Evolutionary conservation across 2,329 filamentous ascomycete genomes (phyloP).

Genomic region (Clonostachys sp.): DNA sequence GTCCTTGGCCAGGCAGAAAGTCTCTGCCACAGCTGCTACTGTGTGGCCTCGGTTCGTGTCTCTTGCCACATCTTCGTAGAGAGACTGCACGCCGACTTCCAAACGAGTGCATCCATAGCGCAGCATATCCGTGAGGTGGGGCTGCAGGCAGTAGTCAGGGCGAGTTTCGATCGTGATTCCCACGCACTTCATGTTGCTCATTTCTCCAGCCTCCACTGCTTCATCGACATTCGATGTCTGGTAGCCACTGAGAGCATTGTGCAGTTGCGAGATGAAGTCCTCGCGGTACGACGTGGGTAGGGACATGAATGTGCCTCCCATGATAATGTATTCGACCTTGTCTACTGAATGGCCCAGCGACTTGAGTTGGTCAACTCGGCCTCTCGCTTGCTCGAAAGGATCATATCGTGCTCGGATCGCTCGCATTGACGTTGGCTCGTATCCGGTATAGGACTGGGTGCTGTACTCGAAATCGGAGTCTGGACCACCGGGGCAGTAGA

Average conservation of each 20-base stretch:
- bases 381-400: constrained; percentile 94
- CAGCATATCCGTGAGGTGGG: constrained; percentile 93
- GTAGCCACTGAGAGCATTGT: constrained; percentile 95
- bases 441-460: constrained; percentile 97
- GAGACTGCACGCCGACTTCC: constrained; percentile 90
- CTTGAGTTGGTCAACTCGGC: constrained; percentile 94
- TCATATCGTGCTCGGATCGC: constrained; percentile 96
- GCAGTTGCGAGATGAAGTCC: constrained; percentile 89
- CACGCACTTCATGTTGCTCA: constrained; percentile 96
- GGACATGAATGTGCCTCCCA: constrained; percentile 99
- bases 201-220: constrained; percentile 87
- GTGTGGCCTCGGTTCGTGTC: constrained; percentile 98
- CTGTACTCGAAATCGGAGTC: constrained; percentile 99
- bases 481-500: constrained; percentile 95
- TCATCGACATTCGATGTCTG: constrained; percentile 93
- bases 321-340: constrained; percentile 99
- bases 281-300: constrained; percentile 84
- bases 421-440: constrained; percentile 97
- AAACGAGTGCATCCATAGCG: constrained; percentile 95
- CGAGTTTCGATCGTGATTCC: constrained; percentile 98
- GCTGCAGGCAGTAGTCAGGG: constrained; percentile 93
- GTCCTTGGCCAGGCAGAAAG: constrained; percentile 95
- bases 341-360: constrained; percentile 94
- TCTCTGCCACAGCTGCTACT: constrained; percentile 90
- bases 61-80: constrained; percentile 97